Conservation (phyloP, 257 asterid species). For the Perilla frutescens region DNA sequence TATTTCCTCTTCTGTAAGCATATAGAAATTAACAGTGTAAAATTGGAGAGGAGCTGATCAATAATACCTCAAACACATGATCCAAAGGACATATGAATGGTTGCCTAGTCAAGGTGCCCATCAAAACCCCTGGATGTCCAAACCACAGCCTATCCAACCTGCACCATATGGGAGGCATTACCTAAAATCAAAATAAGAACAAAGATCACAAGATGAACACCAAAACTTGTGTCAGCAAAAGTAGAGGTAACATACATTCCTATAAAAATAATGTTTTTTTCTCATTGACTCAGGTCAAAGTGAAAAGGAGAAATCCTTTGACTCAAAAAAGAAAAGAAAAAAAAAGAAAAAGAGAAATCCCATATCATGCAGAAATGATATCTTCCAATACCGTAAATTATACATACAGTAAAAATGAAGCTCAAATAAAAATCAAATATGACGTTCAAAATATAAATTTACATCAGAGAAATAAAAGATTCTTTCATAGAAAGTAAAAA, state of each 20-base stretch:
- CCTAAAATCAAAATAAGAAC: conserved; percentile 84
- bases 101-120: conserved; percentile 82
- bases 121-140: conserved; percentile 91
- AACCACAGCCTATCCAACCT: conserved; percentile 99
- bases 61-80: conserved; percentile 94
- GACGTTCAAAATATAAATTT: conserved; percentile 10
- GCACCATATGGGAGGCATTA: conserved; percentile 99
- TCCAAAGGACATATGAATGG: conserved; percentile 97
- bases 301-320: conserved; percentile 10
- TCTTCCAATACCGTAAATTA: background rate
- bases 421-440: background rate
- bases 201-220: conserved; percentile 50
- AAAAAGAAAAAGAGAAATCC: conserved; percentile 1
- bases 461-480: conserved; percentile 19
- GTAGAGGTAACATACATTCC: conserved; percentile 22
- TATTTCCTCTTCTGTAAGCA: conserved; percentile 9
- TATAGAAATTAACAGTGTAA: conserved; percentile 26
- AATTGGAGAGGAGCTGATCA: conserved; percentile 29
- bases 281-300: background rate
- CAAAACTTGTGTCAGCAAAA: conserved; percentile 28
- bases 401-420: background rate
- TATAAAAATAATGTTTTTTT: background rate
- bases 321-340: too few relatives aligned
- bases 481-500: conserved; percentile 6
- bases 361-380: conserved; percentile 6